Percentiles rank a stretch among this genome's conserved stretches.
These are phyloP conservation scores for Coemansia interrupta DNA, from an alignment of 192 early-diverging fungal genomes.

Conservation along the genomic window DNA sequence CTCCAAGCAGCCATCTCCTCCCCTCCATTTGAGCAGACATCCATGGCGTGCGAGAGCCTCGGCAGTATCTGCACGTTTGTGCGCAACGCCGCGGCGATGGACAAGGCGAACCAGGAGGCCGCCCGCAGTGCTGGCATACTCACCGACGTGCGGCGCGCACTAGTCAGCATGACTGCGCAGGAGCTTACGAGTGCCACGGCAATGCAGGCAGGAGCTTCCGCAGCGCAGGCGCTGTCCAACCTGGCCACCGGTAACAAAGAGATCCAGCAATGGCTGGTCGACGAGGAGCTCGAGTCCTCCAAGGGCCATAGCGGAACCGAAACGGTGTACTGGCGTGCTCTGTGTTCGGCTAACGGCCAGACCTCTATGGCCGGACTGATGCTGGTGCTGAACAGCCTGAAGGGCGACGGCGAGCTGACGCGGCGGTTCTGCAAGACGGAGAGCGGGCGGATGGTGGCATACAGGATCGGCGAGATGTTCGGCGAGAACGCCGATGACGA, in stretches of 20 bases:
- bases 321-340: slow-evolving; percentile 20
- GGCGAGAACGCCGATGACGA: slow-evolving; percentile 32
- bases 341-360: slow-evolving; percentile 19
- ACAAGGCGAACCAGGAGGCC: slow-evolving; percentile 20
- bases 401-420: slow-evolving; percentile 5
- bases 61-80: slow-evolving; percentile 25
- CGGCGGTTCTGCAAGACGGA: slow-evolving; percentile 15
- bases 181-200: slow-evolving; percentile 23
- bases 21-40: background rate
- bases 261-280: slow-evolving; percentile 18
- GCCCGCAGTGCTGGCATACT: slow-evolving; percentile 3
- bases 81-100: slow-evolving; percentile 44
- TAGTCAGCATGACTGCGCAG: slow-evolving; percentile 8
- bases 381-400: slow-evolving; percentile 37
- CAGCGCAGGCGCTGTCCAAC: slow-evolving; percentile 42
- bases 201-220: slow-evolving; percentile 11
- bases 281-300: slow-evolving; percentile 10
- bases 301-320: background rate
- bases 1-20: background rate
- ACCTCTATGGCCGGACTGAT: slow-evolving; percentile 29
- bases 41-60: slow-evolving; percentile 12
- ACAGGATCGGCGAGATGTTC: slow-evolving; percentile 30
- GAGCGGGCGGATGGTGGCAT: slow-evolving; percentile 16
- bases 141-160: slow-evolving; percentile 10
- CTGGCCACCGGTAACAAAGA: slow-evolving; percentile 20